Percentiles rank a stretch among this genome's conserved stretches.
Conservation (phyloP, 176 grass and related monocot species). For the Panicum miliaceum region DNA sequence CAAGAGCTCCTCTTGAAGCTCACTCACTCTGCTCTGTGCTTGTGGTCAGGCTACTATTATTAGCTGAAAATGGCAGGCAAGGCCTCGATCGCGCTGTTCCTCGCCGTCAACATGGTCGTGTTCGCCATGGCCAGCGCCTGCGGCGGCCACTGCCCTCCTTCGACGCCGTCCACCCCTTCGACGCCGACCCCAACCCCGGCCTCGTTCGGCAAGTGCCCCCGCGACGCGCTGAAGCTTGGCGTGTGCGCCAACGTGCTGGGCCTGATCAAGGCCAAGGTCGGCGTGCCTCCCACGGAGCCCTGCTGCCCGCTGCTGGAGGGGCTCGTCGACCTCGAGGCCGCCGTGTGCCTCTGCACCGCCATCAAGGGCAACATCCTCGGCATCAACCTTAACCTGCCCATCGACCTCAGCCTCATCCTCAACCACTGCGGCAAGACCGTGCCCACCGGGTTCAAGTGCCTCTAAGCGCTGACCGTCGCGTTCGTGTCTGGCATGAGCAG, state of each 20-base stretch:
- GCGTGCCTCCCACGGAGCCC: constrained; percentile 41
- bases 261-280: constrained; percentile 47
- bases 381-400: constrained; percentile 49
- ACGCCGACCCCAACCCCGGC: constrained; percentile 23
- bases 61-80: constrained; percentile 42
- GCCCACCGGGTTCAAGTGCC: constrained; percentile 47
- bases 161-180: constrained; percentile 16
- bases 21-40: constrained; percentile 2
- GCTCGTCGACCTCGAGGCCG: constrained; percentile 84
- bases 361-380: constrained; percentile 60
- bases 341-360: constrained; percentile 85
- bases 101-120: constrained; percentile 40
- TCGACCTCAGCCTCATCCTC: constrained; percentile 66
- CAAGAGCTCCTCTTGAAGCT: not conserved
- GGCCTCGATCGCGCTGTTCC: constrained; percentile 36
- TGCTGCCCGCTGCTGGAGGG: constrained; percentile 83
- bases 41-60: not conserved
- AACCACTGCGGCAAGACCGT: constrained; percentile 56
- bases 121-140: constrained; percentile 38
- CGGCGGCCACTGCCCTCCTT: constrained; percentile 8
- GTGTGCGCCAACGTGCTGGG: constrained; percentile 47
- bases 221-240: constrained; percentile 55
- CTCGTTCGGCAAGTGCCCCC: constrained; percentile 44
- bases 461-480: constrained; percentile 4
- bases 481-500: not conserved